A percentile compares a stretch with the other conserved stretches of the same genome.
These are phyloP conservation scores for Verticillium klebahnii DNA, from an alignment of 2,329 filamentous ascomycete genomes.

Conservation along the genomic window DNA sequence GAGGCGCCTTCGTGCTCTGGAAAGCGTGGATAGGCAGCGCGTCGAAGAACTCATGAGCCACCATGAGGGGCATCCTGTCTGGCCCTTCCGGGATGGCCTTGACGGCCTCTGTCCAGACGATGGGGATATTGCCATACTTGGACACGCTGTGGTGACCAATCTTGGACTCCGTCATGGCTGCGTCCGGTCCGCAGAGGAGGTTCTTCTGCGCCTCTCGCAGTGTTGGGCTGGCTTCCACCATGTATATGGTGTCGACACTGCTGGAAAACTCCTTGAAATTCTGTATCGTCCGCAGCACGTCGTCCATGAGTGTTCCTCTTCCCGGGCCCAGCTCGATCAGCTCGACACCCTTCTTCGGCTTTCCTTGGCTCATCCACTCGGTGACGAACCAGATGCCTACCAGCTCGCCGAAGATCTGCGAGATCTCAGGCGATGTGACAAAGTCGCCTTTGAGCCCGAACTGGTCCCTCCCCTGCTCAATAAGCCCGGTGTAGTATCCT, in stretches of 20 bases:
- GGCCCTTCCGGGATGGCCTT: conserved; percentile 72
- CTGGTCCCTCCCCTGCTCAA: conserved; percentile 67
- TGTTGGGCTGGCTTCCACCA: conserved; percentile 87
- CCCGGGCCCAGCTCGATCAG: conserved; percentile 93
- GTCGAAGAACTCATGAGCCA: conserved; percentile 98
- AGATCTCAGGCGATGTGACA: conserved; percentile 95
- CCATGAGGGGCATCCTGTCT: conserved; percentile 79
- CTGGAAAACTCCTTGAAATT: conserved; percentile 75
- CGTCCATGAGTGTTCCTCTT: conserved; percentile 93
- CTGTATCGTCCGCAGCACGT: conserved; percentile 84
- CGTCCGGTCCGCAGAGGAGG: conserved; percentile 71
- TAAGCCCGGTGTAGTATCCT: conserved; percentile 85
- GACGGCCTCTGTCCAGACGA: conserved; percentile 88
- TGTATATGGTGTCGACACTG: conserved; percentile 81
- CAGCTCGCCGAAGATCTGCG: conserved; percentile 92
- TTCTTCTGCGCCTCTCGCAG: conserved; percentile 74
- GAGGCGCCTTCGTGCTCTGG: conserved; percentile 57
- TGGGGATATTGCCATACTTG: conserved; percentile 69
- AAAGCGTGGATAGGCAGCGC: conserved; percentile 95
- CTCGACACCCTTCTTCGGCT: conserved; percentile 68
- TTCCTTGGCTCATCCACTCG: conserved; percentile 93
- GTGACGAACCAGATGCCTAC: conserved; percentile 92
- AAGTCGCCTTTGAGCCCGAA: conserved; percentile 96
- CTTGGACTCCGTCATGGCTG: conserved; percentile 63
- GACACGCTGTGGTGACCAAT: conserved; percentile 69